Evolutionary conservation across 176 grass and related monocot species (phyloP).

Genomic region (Rhipidocladum racemiflorum): DNA sequence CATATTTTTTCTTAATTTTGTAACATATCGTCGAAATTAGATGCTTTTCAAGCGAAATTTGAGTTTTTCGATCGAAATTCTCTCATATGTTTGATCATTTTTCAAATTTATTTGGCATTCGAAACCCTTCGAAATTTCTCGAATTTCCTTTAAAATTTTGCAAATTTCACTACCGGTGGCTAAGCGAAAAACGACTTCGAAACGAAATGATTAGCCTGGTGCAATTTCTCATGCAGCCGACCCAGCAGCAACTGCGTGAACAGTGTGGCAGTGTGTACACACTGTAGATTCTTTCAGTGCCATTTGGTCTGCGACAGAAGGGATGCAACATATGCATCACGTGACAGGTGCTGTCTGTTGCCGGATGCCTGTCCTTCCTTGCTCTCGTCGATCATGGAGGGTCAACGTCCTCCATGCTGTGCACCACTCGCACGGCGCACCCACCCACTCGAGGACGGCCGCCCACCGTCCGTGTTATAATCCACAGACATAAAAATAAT

Average conservation of each 20-base stretch:
- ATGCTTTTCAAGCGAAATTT: too few relatives aligned
- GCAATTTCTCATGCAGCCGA: neutral
- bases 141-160: too few relatives aligned
- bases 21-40: too few relatives aligned
- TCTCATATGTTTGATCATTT: too few relatives aligned
- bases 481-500: too few relatives aligned
- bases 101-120: too few relatives aligned
- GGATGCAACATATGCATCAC: constrained; percentile 13
- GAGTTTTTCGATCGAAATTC: too few relatives aligned
- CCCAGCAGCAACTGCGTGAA: neutral
- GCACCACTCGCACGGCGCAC: neutral
- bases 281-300: neutral
- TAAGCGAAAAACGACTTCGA: too few relatives aligned
- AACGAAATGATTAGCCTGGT: too few relatives aligned
- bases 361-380: neutral
- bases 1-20: too few relatives aligned
- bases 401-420: neutral
- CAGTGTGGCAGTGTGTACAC: neutral
- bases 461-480: neutral
- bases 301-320: constrained; percentile 23
- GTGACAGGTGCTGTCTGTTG: constrained; percentile 3
- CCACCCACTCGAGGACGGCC: neutral
- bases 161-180: too few relatives aligned
- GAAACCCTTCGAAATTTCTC: too few relatives aligned
- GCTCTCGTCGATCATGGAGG: neutral